Base-by-base conservation (phyloP, 495 filamentous ascomycete species). In the Aspergillus baeticus region DNA sequence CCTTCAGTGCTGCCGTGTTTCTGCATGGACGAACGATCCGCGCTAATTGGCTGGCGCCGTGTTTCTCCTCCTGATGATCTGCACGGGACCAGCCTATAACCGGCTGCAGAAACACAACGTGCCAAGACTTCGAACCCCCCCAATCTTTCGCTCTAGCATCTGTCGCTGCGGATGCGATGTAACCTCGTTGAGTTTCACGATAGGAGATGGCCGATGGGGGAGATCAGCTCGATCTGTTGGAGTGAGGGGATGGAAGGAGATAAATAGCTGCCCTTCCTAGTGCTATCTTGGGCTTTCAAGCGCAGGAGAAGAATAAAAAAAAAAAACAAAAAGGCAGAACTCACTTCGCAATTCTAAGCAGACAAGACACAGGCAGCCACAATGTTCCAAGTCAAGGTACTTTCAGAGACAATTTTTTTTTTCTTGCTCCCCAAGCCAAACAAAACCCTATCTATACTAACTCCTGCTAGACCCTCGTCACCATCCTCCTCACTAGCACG, bases 401-500 rank as follows among this genome's bases (percentile, higher is more conserved):
- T 5, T 0, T 7, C 13, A n/a, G n/a, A n/a, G n/a, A n/a, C n/a
- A n/a, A n/a, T n/a, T n/a, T n/a, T n/a, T n/a, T n/a, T n/a, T n/a
- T n/a, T n/a, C n/a, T n/a, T n/a, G n/a, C n/a, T n/a, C n/a, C n/a
- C n/a, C n/a, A n/a, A n/a, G n/a, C n/a, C n/a, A n/a, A n/a, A n/a
- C n/a, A n/a, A n/a, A n/a, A n/a, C n/a, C n/a, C n/a, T n/a, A n/a
- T n/a, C n/a, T n/a, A n/a, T n/a, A n/a, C n/a, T n/a, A n/a, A n/a
- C n/a, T n/a, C n/a, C n/a, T n/a, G n/a, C 31, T 18, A 46, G 41
- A 47, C 42, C 45, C 53, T 60, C 56, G 62, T 56, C 56, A 55
- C 42, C 61, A 57, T 50, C 46, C 48, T 51, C 38, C 64, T 57
- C 49, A 35, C 73, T 57, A 59, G 71, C 41, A 73, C 74, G 21